A percentile compares a stretch with the other conserved stretches of the same genome.
phyloP scores from a whole-genome alignment of 768 basidiomycete genomes.

The Phylloporus scabripes region DNA sequence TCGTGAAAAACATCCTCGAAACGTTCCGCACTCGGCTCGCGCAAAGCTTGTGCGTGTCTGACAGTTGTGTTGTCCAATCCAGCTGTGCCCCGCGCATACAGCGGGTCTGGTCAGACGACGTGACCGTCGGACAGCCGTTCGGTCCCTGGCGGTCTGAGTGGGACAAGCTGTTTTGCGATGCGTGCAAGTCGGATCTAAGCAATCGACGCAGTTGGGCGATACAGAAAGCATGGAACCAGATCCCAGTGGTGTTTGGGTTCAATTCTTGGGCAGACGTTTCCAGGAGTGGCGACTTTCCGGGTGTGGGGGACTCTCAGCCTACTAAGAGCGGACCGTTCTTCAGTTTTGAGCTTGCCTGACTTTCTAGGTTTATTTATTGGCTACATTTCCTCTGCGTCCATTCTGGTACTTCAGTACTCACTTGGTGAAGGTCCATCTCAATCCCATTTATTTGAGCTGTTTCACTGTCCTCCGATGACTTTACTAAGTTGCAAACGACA shows the following conservation, averaged over 20 bases:
- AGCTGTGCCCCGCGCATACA: not conserved
- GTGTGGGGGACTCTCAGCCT: not conserved
- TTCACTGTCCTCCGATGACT: no score
- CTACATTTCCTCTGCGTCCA: no score
- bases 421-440: no score
- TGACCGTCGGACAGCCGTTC: not conserved
- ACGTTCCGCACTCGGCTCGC: not conserved
- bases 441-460: no score
- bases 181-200: not conserved
- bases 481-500: no score
- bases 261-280: slow-evolving; percentile 1
- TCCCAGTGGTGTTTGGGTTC: slow-evolving; percentile 5
- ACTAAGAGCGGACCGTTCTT: no score
- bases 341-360: no score
- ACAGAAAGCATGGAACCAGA: not conserved
- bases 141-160: not conserved
- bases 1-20: slow-evolving; percentile 3
- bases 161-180: not conserved
- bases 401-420: no score
- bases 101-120: not conserved
- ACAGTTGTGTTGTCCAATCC: not conserved
- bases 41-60: not conserved
- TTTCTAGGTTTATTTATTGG: no score
- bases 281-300: not conserved
- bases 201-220: not conserved